Conservation (phyloP, 768 basidiomycete genomes). For the Serendipita vermifera region DNA sequence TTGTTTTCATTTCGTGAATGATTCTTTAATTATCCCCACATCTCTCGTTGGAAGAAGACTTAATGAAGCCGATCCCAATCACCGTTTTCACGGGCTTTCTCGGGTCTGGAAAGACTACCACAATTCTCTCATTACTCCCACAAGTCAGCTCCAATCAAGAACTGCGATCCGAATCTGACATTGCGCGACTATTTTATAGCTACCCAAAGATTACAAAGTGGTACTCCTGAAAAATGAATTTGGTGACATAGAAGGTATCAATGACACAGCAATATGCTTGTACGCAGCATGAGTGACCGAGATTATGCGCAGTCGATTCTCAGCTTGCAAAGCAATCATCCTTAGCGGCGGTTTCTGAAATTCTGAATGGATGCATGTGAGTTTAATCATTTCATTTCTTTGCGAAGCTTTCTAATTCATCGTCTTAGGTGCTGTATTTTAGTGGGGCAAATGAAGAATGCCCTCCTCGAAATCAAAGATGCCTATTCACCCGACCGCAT, state of each 20-base stretch:
- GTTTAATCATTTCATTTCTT: conserved; percentile 17
- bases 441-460: conserved; percentile 88
- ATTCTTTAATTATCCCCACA: no score
- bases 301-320: conserved; percentile 57
- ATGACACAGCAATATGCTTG: background rate
- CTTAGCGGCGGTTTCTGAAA: conserved; percentile 80
- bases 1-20: no score
- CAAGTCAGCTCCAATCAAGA: conserved; percentile 17
- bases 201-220: conserved; percentile 77
- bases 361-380: conserved; percentile 92
- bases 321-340: conserved; percentile 77
- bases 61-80: conserved; percentile 50
- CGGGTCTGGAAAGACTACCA: conserved; percentile 19
- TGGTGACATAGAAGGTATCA: conserved; percentile 76
- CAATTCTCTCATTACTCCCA: conserved; percentile 26
- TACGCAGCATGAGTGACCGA: background rate
- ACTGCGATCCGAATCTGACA: conserved; percentile 34
- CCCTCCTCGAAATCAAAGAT: conserved; percentile 79
- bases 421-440: conserved; percentile 72
- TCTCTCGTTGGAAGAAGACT: no score
- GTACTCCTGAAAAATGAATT: conserved; percentile 94
- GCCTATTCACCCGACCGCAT: conserved; percentile 75
- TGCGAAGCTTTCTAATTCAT: background rate
- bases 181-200: conserved; percentile 63
- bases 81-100: conserved; percentile 64